A percentile compares a stretch with the other conserved stretches of the same genome.
These are phyloP conservation scores for Euphrasia confusa DNA, from an alignment of 257 asterid genomes.

Conservation along the genomic window DNA sequence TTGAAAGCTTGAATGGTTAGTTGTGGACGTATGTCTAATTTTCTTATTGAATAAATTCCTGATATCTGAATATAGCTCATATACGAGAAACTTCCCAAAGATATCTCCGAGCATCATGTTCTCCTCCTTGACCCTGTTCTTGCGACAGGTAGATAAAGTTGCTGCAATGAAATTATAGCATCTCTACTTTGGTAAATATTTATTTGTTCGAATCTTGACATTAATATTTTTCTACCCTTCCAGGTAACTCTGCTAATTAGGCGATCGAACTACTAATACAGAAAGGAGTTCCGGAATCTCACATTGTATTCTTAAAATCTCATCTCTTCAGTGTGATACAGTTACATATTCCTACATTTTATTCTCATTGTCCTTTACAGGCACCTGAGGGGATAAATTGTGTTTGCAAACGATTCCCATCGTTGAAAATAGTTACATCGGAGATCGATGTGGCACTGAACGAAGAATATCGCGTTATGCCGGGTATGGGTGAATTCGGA, in stretches of 20 bases:
- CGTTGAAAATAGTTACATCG: constrained; percentile 83
- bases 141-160: constrained; percentile 71
- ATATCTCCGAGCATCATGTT: constrained; percentile 88
- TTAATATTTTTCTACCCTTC: constrained; percentile 9
- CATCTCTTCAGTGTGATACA: constrained; percentile 21
- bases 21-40: background rate
- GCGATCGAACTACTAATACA: constrained; percentile 88
- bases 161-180: constrained; percentile 3
- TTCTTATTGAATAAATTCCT: constrained; percentile 7
- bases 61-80: constrained; percentile 70
- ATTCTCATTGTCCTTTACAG: constrained; percentile 27
- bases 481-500: constrained; percentile 98
- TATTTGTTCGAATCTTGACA: background rate
- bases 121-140: constrained; percentile 97
- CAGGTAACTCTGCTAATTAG: constrained; percentile 98
- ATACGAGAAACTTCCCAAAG: constrained; percentile 93
- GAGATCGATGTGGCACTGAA: constrained; percentile 78
- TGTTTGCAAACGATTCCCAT: constrained; percentile 83
- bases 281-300: constrained; percentile 98
- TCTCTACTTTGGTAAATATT: background rate
- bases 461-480: constrained; percentile 66
- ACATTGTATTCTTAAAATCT: constrained; percentile 93
- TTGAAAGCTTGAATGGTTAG: constrained; percentile 17
- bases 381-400: constrained; percentile 97
- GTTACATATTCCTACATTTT: constrained; percentile 8